Conservation (phyloP, 768 basidiomycete genomes). For the Polyporus arcularius region DNA sequence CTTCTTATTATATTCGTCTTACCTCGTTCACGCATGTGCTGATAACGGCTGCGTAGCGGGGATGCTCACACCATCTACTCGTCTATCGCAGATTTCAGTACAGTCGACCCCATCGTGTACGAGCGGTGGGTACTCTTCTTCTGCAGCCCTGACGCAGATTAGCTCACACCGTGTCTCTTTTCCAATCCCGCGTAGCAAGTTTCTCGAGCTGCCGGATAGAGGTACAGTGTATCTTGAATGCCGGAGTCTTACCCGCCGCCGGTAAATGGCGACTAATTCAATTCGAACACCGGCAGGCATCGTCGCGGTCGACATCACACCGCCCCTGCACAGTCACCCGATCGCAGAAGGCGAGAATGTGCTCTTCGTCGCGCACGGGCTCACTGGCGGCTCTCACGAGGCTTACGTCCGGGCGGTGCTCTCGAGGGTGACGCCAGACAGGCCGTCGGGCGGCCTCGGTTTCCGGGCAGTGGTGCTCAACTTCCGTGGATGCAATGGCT, state of each 20-base stretch:
- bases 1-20: neutral
- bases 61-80: slow-evolving; percentile 62
- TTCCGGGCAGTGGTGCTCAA: slow-evolving; percentile 26
- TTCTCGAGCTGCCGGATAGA: slow-evolving; percentile 53
- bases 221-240: slow-evolving; percentile 39
- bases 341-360: slow-evolving; percentile 14
- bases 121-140: slow-evolving; percentile 39
- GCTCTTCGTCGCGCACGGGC: slow-evolving; percentile 26
- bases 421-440: slow-evolving; percentile 8
- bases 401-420: slow-evolving; percentile 25
- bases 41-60: slow-evolving; percentile 41
- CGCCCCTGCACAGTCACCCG: slow-evolving; percentile 17
- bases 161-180: neutral
- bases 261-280: neutral
- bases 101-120: slow-evolving; percentile 52
- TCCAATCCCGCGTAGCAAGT: slow-evolving; percentile 34
- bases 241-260: neutral
- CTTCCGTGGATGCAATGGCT: slow-evolving; percentile 27
- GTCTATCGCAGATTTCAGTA: slow-evolving; percentile 57
- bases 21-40: neutral
- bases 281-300: slow-evolving; percentile 13
- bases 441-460: slow-evolving; percentile 16
- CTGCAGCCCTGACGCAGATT: neutral
- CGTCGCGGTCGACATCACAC: slow-evolving; percentile 25
- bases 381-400: slow-evolving; percentile 29